Evolutionary conservation across 2,329 filamentous ascomycete species (phyloP).

Genomic region (Cordyceps farinosa): DNA sequence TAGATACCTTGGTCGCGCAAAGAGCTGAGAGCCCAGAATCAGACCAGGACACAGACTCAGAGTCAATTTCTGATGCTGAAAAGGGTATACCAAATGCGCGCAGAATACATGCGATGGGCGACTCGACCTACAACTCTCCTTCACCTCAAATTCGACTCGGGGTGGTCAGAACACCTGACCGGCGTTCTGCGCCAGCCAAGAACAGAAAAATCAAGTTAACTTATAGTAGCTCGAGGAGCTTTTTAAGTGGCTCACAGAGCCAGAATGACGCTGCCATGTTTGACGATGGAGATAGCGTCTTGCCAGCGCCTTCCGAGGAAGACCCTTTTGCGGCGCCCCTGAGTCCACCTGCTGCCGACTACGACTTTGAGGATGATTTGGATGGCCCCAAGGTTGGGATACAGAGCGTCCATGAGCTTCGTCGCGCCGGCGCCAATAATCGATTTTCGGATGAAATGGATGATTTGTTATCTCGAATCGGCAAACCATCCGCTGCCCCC

Average conservation of each 20-base stretch:
- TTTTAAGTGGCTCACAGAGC: conserved; percentile 27
- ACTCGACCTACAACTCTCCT: background rate
- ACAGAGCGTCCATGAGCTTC: conserved; percentile 61
- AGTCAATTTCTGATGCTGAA: background rate
- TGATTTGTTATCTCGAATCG: conserved; percentile 60
- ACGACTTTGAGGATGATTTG: conserved; percentile 33
- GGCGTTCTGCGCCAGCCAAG: conserved; percentile 26
- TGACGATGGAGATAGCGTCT: conserved; percentile 3
- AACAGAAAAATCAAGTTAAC: conserved; percentile 34
- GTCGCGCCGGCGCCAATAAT: conserved; percentile 63
- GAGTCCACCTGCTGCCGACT: conserved; percentile 23
- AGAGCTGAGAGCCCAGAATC: conserved; percentile 33
- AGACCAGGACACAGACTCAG: conserved; percentile 23
- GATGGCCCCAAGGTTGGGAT: conserved; percentile 47
- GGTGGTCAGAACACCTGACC: conserved; percentile 25
- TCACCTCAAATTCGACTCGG: conserved; percentile 2
- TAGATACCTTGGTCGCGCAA: conserved; percentile 42
- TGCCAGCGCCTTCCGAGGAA: background rate
- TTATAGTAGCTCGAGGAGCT: conserved; percentile 34
- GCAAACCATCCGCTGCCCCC: conserved; percentile 43
- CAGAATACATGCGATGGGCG: background rate
- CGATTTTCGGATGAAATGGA: conserved; percentile 64
- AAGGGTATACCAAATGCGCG: background rate
- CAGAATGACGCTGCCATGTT: conserved; percentile 19
- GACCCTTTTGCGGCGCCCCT: conserved; percentile 2